A percentile compares a stretch with the other conserved stretches of the same genome.
phyloP scores from a whole-genome alignment of 1,139 yeast genomes.

The Sugiyamaella japonica region DNA sequence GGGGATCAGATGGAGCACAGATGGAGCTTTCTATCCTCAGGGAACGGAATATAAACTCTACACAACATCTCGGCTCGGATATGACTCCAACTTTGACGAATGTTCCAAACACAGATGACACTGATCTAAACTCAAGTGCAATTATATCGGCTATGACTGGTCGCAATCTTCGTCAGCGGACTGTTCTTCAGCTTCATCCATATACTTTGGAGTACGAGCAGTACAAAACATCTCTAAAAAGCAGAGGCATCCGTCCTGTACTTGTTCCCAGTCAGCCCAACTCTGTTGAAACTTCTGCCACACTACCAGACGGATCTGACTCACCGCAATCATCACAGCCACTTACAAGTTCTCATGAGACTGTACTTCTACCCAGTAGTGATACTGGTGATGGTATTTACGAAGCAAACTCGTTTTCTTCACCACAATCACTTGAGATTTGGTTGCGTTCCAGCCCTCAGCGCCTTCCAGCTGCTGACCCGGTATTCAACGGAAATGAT shows the following conservation, averaged over 20 bases:
- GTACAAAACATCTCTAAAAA: slow-evolving; percentile 13
- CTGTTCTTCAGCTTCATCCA: slow-evolving; percentile 23
- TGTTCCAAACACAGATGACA: too few species aligned
- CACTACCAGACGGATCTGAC: not conserved
- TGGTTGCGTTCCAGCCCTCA: not conserved
- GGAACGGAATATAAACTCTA: too few species aligned
- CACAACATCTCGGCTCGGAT: not conserved
- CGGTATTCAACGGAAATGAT: slow-evolving; percentile 1
- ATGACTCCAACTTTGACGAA: not conserved
- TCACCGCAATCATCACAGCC: slow-evolving; percentile 2
- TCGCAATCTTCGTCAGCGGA: slow-evolving; percentile 18
- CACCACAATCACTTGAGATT: slow-evolving; percentile 3
- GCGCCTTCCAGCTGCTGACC: not conserved
- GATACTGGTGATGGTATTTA: not conserved
- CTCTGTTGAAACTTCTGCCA: not conserved
- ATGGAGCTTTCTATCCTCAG: too few species aligned
- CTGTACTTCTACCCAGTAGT: not conserved
- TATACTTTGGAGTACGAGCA: slow-evolving; percentile 20
- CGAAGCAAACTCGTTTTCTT: slow-evolving; percentile 2
- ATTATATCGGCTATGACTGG: slow-evolving; percentile 4
- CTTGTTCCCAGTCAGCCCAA: slow-evolving; percentile 1
- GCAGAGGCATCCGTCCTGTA: slow-evolving; percentile 19
- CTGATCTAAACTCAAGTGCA: not conserved
- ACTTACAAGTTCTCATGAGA: not conserved
- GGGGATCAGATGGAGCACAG: too few species aligned